Evolutionary conservation across 495 filamentous ascomycete genomes (phyloP).

Genomic region (Podospora bellae-mahoneyi): DNA sequence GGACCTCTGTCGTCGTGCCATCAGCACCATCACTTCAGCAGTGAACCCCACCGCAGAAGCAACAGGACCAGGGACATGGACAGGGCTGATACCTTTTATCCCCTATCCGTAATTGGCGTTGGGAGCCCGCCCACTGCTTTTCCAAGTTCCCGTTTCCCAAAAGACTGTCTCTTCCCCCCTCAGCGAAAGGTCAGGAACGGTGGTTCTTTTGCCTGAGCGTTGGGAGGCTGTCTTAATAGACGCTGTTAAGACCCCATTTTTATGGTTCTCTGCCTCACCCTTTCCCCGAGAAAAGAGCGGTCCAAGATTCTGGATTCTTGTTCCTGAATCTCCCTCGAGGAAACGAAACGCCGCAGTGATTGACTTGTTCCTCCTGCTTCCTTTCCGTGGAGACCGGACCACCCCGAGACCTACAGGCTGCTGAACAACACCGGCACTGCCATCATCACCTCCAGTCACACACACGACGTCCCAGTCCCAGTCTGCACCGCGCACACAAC

Average conservation of each 20-base stretch:
- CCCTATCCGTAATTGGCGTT: neutral
- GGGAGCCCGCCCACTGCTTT: slow-evolving; percentile 3
- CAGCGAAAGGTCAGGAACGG: neutral
- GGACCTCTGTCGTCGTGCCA: neutral
- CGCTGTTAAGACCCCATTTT: neutral
- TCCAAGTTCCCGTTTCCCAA: slow-evolving; percentile 3
- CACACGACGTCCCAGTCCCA: neutral
- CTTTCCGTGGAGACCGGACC: neutral
- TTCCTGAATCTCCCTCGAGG: neutral
- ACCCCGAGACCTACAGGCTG: neutral
- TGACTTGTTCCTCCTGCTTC: slow-evolving; percentile 1
- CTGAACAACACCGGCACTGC: neutral
- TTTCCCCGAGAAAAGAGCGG: neutral
- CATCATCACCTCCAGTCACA: slow-evolving; percentile 1
- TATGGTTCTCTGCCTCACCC: neutral
- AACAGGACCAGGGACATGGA: slow-evolving; percentile 9
- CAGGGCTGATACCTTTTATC: slow-evolving; percentile 5
- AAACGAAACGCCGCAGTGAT: slow-evolving; percentile 5
- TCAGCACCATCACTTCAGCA: neutral
- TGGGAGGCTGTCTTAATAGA: neutral
- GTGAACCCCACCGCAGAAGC: slow-evolving; percentile 12
- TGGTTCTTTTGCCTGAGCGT: slow-evolving; percentile 2
- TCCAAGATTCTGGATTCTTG: neutral
- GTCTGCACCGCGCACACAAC: neutral
- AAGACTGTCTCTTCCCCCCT: neutral